phyloP scores from a whole-genome alignment of 2,329 filamentous ascomycete species.

The Cladosporium sp. region DNA sequence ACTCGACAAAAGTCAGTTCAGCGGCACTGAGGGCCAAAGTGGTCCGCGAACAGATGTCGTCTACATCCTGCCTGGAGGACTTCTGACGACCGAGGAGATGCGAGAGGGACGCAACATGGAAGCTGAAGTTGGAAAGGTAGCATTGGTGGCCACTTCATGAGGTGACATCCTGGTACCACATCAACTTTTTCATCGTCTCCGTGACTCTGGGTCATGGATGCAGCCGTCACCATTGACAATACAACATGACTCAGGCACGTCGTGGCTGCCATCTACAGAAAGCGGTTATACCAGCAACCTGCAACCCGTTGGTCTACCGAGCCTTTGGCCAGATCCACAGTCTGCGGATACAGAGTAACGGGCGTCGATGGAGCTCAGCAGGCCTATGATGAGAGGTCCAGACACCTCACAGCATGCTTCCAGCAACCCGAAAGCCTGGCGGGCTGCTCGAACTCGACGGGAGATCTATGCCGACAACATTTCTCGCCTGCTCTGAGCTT shows the following conservation, averaged over 20 bases:
- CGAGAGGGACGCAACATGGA: constrained; percentile 40
- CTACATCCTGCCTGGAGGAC: constrained; percentile 61
- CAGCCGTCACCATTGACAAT: neutral
- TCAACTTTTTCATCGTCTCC: neutral
- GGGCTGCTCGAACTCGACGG: too few relatives aligned
- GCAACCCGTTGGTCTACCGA: neutral
- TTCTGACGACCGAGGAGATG: constrained; percentile 61
- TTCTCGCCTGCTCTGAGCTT: neutral
- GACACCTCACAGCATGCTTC: neutral
- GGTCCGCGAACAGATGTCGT: constrained; percentile 50
- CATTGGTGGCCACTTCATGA: constrained; percentile 15
- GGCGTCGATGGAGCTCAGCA: too few relatives aligned
- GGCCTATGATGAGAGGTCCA: neutral
- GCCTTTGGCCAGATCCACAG: neutral
- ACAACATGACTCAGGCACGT: neutral
- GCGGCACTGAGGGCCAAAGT: constrained; percentile 28
- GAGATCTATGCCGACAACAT: too few relatives aligned
- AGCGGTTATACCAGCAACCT: neutral
- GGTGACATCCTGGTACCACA: neutral
- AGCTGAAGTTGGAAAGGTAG: constrained; percentile 18
- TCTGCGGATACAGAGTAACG: too few relatives aligned
- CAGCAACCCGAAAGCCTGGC: too few relatives aligned
- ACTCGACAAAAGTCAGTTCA: constrained; percentile 55
- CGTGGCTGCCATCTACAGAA: neutral
- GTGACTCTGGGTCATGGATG: neutral